Evolutionary conservation across 768 basidiomycete species (phyloP), one percentile per base, ranked within the genome.

Genomic region (Lactifluus echinatus): DNA sequence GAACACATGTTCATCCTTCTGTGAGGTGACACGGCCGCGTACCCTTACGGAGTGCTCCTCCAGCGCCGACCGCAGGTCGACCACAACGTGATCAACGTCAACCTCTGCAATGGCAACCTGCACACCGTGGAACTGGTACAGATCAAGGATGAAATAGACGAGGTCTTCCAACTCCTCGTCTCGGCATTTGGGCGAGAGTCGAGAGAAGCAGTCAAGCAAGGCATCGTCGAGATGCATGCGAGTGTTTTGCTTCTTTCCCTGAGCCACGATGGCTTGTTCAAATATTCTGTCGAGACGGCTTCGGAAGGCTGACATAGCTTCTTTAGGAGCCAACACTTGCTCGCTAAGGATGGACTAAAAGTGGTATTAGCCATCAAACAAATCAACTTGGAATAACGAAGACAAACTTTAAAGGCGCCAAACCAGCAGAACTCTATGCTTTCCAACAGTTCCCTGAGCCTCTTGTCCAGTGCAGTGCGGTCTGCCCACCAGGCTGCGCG

Each of bases 381-480:
- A 48, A 42, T 49, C 55, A 33, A 54, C 37, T 52, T 3, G 10
- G 26, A 28, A 28, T 10, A n/a, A 19, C 21, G 49, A 37, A 29
- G 33, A 65, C 76, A 33, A 49, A 93, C 94, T 83, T 97, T 98
- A 80, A 96, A 97, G 21, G 87, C 93, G 1, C 96, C 95, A 2
- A 99, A 76, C 96, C 96, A 98, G 66, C 89, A 93, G 64, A 89
- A 93, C 68, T 98, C 96, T 43, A 99, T 84, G 61, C 85, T 91
- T 61, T 82, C 81, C 33, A 96, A 68, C 6, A 99, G 70, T 29
- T 82, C 81, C 55, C 80, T 75, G 65, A 99, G 68, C 23, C 92
- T 79, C 46, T 74, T 75, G 65, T 98, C 93, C n/a, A 98, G 76
- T 21, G 76, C 79, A 23, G 74, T 72, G 3, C 96, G 77, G 51